phyloP scores from a whole-genome alignment of 805 yeast genomes.

The Isabelozyma rhagii region DNA sequence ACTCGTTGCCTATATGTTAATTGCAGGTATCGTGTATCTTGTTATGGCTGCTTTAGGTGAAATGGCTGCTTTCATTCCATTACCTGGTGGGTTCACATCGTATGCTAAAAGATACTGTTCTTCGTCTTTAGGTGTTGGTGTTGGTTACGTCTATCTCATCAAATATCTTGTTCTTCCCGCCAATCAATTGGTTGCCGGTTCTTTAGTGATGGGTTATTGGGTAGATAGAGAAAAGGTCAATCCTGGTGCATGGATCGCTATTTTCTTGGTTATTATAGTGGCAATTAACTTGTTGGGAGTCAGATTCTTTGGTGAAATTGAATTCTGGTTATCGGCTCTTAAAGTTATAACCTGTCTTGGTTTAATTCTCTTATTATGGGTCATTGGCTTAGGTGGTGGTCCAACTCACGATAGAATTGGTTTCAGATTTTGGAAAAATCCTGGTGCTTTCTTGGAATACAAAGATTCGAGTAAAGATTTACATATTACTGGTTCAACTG shows the following conservation, averaged over 20 bases:
- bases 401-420: slow-evolving; percentile 21
- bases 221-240: slow-evolving; percentile 23
- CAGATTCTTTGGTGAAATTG: slow-evolving; percentile 32
- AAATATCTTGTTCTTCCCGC: no score
- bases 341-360: slow-evolving; percentile 21
- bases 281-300: slow-evolving; percentile 34
- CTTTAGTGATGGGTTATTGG: slow-evolving; percentile 47
- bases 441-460: slow-evolving; percentile 31
- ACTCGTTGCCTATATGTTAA: no score
- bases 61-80: no score
- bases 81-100: no score
- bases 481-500: slow-evolving; percentile 15
- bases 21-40: no score
- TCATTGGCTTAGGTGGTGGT: slow-evolving; percentile 24
- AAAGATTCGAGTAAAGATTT: no score
- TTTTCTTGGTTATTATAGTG: slow-evolving; percentile 35
- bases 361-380: slow-evolving; percentile 14
- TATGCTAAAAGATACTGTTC: no score
- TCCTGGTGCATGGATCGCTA: slow-evolving; percentile 45
- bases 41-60: no score
- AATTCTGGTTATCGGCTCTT: slow-evolving; percentile 21
- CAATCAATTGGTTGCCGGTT: slow-evolving; percentile 44
- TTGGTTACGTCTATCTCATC: no score
- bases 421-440: slow-evolving; percentile 38
- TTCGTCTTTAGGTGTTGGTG: no score